Evolutionary conservation across 2,329 filamentous ascomycete genomes (phyloP).

Genomic region (Epichloe glyceriae): DNA sequence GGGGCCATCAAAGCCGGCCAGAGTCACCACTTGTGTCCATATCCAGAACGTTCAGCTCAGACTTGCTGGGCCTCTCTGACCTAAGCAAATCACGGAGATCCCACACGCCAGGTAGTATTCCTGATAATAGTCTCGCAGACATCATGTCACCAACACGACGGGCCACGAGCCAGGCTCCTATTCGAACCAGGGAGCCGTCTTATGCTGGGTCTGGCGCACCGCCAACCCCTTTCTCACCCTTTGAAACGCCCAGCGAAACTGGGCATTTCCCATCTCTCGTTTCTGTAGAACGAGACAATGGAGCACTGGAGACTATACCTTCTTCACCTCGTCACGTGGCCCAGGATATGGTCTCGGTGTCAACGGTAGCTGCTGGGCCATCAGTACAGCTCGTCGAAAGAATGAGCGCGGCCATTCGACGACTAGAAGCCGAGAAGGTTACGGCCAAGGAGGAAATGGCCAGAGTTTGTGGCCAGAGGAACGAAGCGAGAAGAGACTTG

Average conservation of each 20-base stretch:
- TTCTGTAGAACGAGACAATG: constrained; percentile 36
- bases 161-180: constrained; percentile 35
- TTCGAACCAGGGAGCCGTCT: constrained; percentile 27
- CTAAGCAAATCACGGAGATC: constrained; percentile 21
- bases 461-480: constrained; percentile 69
- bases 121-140: constrained; percentile 24
- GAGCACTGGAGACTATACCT: constrained; percentile 30
- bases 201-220: constrained; percentile 22
- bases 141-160: constrained; percentile 30
- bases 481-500: constrained; percentile 87
- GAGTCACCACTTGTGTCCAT: constrained; percentile 40
- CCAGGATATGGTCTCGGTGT: constrained; percentile 78
- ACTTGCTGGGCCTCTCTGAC: constrained; percentile 34
- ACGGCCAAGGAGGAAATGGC: constrained; percentile 75
- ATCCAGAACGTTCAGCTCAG: constrained; percentile 40
- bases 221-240: constrained; percentile 32
- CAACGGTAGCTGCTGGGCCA: constrained; percentile 79
- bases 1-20: constrained; percentile 34
- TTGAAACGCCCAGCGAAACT: constrained; percentile 26
- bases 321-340: constrained; percentile 56
- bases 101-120: constrained; percentile 36
- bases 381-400: constrained; percentile 91
- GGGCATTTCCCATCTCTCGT: constrained; percentile 24
- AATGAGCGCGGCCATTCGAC: constrained; percentile 85
- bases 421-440: constrained; percentile 84